A percentile compares a stretch with the other conserved stretches of the same genome.
phyloP scores from a whole-genome alignment of 257 asterid genomes.

The Capsicum pubescens region DNA sequence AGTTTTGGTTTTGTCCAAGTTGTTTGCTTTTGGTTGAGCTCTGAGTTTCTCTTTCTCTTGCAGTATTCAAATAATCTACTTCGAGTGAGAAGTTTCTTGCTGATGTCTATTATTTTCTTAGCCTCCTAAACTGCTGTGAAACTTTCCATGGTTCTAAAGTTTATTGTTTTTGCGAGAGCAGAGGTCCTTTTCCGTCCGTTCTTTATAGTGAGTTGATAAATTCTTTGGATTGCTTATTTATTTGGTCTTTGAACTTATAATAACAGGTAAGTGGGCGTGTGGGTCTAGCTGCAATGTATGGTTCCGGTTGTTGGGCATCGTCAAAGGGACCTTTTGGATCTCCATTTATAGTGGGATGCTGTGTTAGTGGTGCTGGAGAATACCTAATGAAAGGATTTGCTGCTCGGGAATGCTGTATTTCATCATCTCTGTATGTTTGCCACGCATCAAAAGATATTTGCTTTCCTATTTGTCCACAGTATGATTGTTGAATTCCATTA shows the following conservation, averaged over 20 bases:
- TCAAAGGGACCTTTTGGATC: slow-evolving; percentile 57
- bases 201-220: not conserved
- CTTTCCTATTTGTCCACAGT: slow-evolving; percentile 6
- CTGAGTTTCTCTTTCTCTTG: not conserved
- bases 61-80: not conserved
- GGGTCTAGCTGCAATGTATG: slow-evolving; percentile 92
- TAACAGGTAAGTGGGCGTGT: slow-evolving; percentile 88
- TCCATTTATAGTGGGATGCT: slow-evolving; percentile 75
- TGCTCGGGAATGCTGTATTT: slow-evolving; percentile 81
- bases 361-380: slow-evolving; percentile 98
- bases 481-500: not conserved
- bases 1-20: not conserved
- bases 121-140: not conserved
- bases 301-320: slow-evolving; percentile 98
- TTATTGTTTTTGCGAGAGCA: not conserved
- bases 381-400: slow-evolving; percentile 80
- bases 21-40: slow-evolving; percentile 7
- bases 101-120: slow-evolving; percentile 2
- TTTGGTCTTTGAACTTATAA: slow-evolving; percentile 2
- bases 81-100: not conserved
- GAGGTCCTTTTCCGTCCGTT: not conserved
- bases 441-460: not conserved
- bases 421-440: slow-evolving; percentile 24
- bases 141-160: not conserved
- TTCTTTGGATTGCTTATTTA: slow-evolving; percentile 25